Conservation (phyloP, 2,329 filamentous ascomycete species). For the Aspergillus felis region DNA sequence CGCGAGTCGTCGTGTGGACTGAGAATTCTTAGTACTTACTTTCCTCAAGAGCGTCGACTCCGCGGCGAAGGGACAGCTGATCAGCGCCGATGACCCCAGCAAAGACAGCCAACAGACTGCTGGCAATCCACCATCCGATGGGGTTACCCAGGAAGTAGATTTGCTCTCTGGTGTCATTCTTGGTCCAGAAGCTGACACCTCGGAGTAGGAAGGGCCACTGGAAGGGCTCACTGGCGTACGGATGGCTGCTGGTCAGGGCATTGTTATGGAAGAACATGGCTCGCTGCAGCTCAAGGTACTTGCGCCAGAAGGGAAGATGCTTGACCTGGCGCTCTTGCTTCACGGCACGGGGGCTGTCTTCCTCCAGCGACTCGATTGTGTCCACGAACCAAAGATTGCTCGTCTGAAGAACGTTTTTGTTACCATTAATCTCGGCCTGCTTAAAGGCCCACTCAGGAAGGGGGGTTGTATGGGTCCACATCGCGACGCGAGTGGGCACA, state of each 20-base stretch:
- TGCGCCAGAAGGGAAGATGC: conserved; percentile 78
- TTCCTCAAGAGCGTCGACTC: conserved; percentile 86
- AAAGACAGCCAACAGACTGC: conserved; percentile 87
- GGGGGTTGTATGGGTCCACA: conserved; percentile 96
- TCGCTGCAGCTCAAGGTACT: conserved; percentile 94
- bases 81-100: conserved; percentile 88
- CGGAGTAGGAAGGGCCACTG: conserved; percentile 97
- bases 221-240: conserved; percentile 90
- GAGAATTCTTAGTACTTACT: conserved; percentile 59
- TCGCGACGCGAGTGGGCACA: conserved; percentile 89
- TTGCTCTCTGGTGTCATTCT: conserved; percentile 89
- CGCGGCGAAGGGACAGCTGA: conserved; percentile 87
- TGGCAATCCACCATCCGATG: conserved; percentile 94
- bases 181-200: conserved; percentile 98
- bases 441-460: conserved; percentile 97
- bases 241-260: conserved; percentile 92
- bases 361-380: conserved; percentile 75
- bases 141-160: conserved; percentile 99
- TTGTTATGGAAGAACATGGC: conserved; percentile 99
- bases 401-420: conserved; percentile 86
- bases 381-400: conserved; percentile 96
- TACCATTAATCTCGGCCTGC: conserved; percentile 98
- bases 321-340: conserved; percentile 78
- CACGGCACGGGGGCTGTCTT: conserved; percentile 67
- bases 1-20: background rate